phyloP scores from a whole-genome alignment of 768 basidiomycete species.

The Calocera viscosa region DNA sequence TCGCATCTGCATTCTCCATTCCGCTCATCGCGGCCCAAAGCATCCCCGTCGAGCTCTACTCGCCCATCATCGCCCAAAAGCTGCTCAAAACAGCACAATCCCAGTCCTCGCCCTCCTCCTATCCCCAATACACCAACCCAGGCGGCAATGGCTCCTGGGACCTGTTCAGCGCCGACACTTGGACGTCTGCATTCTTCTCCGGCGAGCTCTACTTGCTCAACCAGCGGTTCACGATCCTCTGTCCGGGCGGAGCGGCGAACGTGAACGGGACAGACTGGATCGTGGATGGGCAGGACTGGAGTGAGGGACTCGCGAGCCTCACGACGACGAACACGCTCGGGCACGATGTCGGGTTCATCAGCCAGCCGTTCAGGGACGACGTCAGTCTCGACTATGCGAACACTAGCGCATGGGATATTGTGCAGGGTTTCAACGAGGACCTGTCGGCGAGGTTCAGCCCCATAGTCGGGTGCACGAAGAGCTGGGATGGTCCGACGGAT shows the following conservation, averaged over 20 bases:
- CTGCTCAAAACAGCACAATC: conserved; percentile 42
- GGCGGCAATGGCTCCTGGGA: conserved; percentile 12
- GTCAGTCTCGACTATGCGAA: conserved; percentile 43
- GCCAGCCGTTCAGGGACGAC: conserved; percentile 56
- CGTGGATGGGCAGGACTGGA: conserved; percentile 38
- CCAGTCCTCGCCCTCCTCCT: conserved; percentile 34
- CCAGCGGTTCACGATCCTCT: conserved; percentile 36
- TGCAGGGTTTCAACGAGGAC: conserved; percentile 45
- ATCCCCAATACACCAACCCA: conserved; percentile 47
- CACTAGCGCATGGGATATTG: conserved; percentile 40
- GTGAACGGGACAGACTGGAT: conserved; percentile 43
- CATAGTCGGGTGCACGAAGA: conserved; percentile 54
- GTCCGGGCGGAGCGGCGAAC: conserved; percentile 27
- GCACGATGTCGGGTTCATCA: conserved; percentile 62
- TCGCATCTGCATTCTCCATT: neutral
- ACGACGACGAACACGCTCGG: conserved; percentile 39
- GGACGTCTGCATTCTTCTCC: conserved; percentile 61
- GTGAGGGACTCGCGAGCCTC: conserved; percentile 40
- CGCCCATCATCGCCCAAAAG: conserved; percentile 45
- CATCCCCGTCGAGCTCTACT: conserved; percentile 42
- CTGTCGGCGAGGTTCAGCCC: conserved; percentile 48
- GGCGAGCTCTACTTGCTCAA: conserved; percentile 48
- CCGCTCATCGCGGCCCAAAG: neutral
- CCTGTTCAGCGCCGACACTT: conserved; percentile 42
- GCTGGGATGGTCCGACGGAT: conserved; percentile 38